phyloP scores from a whole-genome alignment of 2,329 filamentous ascomycete species.

The Chaetomium strumarium region DNA sequence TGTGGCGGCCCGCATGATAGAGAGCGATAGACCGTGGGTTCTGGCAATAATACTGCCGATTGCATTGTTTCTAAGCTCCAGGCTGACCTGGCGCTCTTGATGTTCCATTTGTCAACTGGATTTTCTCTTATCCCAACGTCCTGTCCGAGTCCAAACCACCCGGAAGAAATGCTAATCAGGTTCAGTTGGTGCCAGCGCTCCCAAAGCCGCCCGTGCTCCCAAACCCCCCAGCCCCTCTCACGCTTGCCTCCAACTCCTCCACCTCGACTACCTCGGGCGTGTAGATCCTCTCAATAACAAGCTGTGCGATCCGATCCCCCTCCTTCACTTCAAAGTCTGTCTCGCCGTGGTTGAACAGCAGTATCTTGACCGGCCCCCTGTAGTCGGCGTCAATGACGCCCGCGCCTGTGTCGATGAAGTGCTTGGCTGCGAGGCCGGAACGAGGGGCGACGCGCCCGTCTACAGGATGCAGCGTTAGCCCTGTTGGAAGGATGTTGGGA shows the following conservation, averaged over 20 bases:
- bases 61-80: background rate
- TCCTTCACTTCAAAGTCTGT: slow-evolving; percentile 73
- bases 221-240: slow-evolving; percentile 84
- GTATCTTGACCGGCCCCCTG: slow-evolving; percentile 84
- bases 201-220: slow-evolving; percentile 65
- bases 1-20: slow-evolving; percentile 4
- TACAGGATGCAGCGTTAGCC: slow-evolving; percentile 31
- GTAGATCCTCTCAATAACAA: slow-evolving; percentile 89
- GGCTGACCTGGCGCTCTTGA: background rate
- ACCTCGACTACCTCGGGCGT: slow-evolving; percentile 92
- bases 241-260: slow-evolving; percentile 79
- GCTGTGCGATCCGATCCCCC: slow-evolving; percentile 88
- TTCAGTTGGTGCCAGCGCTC: background rate
- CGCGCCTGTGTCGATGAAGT: slow-evolving; percentile 93
- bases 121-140: background rate
- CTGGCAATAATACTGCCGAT: background rate
- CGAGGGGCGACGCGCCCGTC: slow-evolving; percentile 87
- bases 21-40: slow-evolving; percentile 10
- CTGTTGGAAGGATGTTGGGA: background rate
- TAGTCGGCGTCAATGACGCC: slow-evolving; percentile 98
- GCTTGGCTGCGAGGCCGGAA: slow-evolving; percentile 84
- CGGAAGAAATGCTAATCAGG: background rate
- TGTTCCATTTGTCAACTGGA: background rate
- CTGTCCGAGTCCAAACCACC: background rate
- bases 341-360: slow-evolving; percentile 90